Percentiles rank a stretch among this genome's conserved stretches.
These are phyloP conservation scores for Actinomortierella ambigua DNA, from an alignment of 371 early-diverging fungal genomes.

Conservation along the genomic window DNA sequence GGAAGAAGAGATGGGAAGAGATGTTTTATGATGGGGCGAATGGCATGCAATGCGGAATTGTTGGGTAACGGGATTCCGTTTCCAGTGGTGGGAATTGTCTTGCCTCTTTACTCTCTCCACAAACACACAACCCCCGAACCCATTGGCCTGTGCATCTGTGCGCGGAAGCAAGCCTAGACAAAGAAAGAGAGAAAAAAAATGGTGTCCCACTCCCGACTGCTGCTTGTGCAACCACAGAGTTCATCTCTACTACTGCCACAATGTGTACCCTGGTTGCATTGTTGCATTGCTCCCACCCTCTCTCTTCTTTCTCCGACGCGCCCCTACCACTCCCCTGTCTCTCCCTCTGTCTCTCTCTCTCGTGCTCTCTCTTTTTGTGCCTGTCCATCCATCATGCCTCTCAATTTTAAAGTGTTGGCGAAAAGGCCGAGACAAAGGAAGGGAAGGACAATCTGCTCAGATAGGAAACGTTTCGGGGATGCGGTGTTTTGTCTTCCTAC, in stretches of 20 bases:
- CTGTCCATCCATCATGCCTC: neutral
- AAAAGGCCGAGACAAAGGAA: conserved; percentile 55
- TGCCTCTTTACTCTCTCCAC: neutral
- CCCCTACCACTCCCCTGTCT: neutral
- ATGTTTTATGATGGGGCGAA: neutral
- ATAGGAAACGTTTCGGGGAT: conserved; percentile 72
- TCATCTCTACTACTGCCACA: neutral
- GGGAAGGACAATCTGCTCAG: conserved; percentile 59
- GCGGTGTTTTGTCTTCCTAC: conserved; percentile 59
- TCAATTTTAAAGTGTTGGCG: conserved; percentile 4
- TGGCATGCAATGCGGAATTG: neutral
- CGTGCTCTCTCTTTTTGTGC: neutral
- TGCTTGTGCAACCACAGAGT: neutral
- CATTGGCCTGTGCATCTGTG: neutral
- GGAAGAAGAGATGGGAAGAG: neutral
- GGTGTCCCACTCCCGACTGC: no score
- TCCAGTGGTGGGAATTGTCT: no score
- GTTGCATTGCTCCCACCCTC: neutral
- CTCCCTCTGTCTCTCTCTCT: neutral
- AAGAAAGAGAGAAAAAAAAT: neutral
- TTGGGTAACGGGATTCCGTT: conserved; percentile 1
- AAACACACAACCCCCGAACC: neutral
- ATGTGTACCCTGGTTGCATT: neutral
- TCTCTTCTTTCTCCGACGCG: neutral
- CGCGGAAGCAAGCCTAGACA: neutral